These are phyloP conservation scores for Phytophthora pseudosyringae DNA, from an alignment of 352 stramenopile species.

Conservation along the genomic window DNA sequence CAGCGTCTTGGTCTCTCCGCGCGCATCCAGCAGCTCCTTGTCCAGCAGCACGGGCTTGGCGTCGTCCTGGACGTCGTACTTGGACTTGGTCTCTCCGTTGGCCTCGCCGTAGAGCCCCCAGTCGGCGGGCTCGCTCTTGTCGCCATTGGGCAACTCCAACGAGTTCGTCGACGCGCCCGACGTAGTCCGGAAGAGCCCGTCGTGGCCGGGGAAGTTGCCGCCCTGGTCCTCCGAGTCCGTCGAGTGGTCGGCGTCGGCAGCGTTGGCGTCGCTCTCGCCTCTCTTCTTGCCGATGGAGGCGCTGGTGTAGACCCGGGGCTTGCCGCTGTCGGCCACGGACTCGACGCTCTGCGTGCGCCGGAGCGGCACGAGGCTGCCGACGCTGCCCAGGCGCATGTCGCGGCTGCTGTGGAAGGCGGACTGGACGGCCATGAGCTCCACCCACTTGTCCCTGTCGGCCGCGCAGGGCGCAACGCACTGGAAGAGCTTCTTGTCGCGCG, in stretches of 20 bases:
- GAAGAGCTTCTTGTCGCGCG: slow-evolving; percentile 73
- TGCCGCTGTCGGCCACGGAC: slow-evolving; percentile 15
- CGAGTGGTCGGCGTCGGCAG: slow-evolving; percentile 22
- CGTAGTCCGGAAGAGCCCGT: slow-evolving; percentile 49
- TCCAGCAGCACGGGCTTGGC: slow-evolving; percentile 56
- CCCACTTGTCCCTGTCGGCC: slow-evolving; percentile 67
- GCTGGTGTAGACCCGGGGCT: slow-evolving; percentile 33
- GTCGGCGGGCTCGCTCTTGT: slow-evolving; percentile 55
- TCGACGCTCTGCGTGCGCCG: slow-evolving; percentile 34
- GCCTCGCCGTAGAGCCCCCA: slow-evolving; percentile 62
- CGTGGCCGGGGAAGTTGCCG: slow-evolving; percentile 20
- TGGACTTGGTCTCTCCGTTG: slow-evolving; percentile 31
- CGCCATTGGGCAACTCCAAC: slow-evolving; percentile 21
- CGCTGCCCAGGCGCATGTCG: slow-evolving; percentile 33
- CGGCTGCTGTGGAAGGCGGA: slow-evolving; percentile 29
- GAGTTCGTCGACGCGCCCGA: slow-evolving; percentile 37
- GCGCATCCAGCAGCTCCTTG: slow-evolving; percentile 51
- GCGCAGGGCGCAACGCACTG: slow-evolving; percentile 66
- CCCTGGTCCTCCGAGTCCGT: slow-evolving; percentile 35
- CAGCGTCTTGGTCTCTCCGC: slow-evolving; percentile 36
- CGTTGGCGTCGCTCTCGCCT: slow-evolving; percentile 25
- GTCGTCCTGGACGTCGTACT: slow-evolving; percentile 57
- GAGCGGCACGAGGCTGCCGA: slow-evolving; percentile 33
- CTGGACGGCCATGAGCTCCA: slow-evolving; percentile 60
- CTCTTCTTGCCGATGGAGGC: slow-evolving; percentile 24